phyloP scores from a whole-genome alignment of 352 stramenopile genomes.

The Blastocystis sp. region DNA sequence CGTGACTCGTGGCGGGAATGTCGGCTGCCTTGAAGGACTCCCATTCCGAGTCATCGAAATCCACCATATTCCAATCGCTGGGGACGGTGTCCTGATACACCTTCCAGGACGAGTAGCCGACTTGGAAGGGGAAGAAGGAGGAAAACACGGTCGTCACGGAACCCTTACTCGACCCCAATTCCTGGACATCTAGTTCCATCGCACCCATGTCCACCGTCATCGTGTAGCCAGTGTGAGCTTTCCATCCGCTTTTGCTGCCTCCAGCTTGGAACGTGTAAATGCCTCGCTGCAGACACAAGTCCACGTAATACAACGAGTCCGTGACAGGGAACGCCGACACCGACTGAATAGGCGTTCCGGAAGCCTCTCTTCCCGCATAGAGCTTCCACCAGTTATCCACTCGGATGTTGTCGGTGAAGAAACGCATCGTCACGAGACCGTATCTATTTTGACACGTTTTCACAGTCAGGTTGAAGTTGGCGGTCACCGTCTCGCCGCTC shows the following conservation, averaged over 20 bases:
- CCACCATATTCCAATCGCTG: not conserved
- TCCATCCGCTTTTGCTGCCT: not conserved
- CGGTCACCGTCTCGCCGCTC: not conserved
- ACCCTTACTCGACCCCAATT: not conserved
- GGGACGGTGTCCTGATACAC: not conserved
- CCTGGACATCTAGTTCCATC: not conserved
- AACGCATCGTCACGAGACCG: not conserved
- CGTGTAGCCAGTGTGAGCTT: not conserved
- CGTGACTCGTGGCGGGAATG: not conserved
- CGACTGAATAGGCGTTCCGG: not conserved
- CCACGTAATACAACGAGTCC: not conserved
- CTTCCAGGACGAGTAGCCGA: not conserved
- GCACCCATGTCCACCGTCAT: conserved; percentile 13
- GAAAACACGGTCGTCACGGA: conserved; percentile 16
- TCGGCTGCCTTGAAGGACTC: not conserved
- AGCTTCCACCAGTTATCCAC: conserved; percentile 2
- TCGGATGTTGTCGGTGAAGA: not conserved
- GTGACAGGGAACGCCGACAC: not conserved
- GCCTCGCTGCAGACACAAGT: not conserved
- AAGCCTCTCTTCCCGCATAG: not conserved
- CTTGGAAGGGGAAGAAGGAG: not conserved
- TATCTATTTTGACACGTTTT: not conserved
- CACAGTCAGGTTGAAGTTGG: not conserved
- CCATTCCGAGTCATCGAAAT: not conserved
- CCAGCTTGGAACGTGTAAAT: conserved; percentile 22